These are phyloP conservation scores for Globisporangium irregulare DNA, from an alignment of 352 stramenopile species.

Conservation along the genomic window DNA sequence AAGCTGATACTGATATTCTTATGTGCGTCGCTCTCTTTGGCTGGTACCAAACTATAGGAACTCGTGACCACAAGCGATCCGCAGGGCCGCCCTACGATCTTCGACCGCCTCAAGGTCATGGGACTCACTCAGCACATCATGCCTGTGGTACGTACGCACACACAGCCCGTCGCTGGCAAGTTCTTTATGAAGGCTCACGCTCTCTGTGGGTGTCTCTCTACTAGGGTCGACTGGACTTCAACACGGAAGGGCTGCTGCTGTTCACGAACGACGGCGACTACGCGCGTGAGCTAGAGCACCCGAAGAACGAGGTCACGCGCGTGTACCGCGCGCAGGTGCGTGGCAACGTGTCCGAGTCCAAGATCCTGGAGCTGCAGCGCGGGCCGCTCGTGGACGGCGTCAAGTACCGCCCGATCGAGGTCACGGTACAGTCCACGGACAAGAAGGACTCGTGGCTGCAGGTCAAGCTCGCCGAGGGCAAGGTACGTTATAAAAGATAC, in stretches of 20 bases:
- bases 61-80: slow-evolving; percentile 80
- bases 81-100: slow-evolving; percentile 82
- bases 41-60: slow-evolving; percentile 32
- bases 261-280: slow-evolving; percentile 92
- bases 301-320: slow-evolving; percentile 64
- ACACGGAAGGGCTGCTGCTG: slow-evolving; percentile 91
- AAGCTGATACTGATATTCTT: not conserved
- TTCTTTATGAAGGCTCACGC: not conserved
- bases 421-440: slow-evolving; percentile 70
- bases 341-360: slow-evolving; percentile 74
- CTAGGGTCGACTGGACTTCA: slow-evolving; percentile 89
- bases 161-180: not conserved
- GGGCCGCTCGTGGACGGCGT: slow-evolving; percentile 81
- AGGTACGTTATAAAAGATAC: slow-evolving; percentile 33
- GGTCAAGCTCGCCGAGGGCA: slow-evolving; percentile 84
- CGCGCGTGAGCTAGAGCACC: slow-evolving; percentile 85
- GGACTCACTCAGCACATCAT: slow-evolving; percentile 84
- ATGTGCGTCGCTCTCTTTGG: not conserved
- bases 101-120: slow-evolving; percentile 82
- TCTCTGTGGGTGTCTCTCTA: not conserved
- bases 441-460: slow-evolving; percentile 90
- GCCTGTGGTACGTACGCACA: slow-evolving; percentile 59
- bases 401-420: slow-evolving; percentile 76
- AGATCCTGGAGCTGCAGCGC: slow-evolving; percentile 71
- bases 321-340: slow-evolving; percentile 87